Percentiles rank a stretch among this genome's conserved stretches.
These are phyloP conservation scores for Cicer judaicum DNA, from an alignment of 306 rosid genomes.

Conservation along the genomic window DNA sequence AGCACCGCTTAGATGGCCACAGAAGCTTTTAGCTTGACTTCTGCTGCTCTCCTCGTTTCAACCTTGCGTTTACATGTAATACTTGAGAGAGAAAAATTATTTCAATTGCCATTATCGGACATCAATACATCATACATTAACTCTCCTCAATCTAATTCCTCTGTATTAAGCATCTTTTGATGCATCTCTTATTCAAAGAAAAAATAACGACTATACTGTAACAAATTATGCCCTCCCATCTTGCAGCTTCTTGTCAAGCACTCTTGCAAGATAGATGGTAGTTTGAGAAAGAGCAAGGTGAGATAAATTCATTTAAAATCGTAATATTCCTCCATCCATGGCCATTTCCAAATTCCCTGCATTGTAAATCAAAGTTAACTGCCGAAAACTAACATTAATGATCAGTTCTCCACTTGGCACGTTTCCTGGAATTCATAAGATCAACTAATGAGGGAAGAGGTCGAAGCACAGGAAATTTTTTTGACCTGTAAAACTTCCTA, in stretches of 20 bases:
- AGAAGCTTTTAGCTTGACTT: conserved; percentile 16
- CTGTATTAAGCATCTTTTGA: conserved; percentile 27
- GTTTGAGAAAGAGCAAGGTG: conserved; percentile 11
- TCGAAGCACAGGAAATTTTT: conserved; percentile 72
- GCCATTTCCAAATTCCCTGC: not conserved
- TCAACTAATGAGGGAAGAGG: conserved; percentile 77
- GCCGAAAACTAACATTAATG: conserved; percentile 11
- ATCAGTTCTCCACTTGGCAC: conserved; percentile 58
- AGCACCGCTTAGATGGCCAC: conserved; percentile 10
- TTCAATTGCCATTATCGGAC: conserved; percentile 26
- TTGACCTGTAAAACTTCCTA: conserved; percentile 68
- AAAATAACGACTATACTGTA: conserved; percentile 1
- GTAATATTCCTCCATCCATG: conserved; percentile 19
- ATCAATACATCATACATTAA: not conserved
- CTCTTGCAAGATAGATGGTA: conserved; percentile 12
- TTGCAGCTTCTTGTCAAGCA: conserved; percentile 26
- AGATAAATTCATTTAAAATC: conserved; percentile 33
- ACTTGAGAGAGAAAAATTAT: not conserved
- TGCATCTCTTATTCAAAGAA: conserved; percentile 42
- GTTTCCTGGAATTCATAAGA: conserved; percentile 64
- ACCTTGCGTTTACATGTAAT: not conserved
- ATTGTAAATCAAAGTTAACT: conserved; percentile 14
- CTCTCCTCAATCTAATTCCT: conserved; percentile 29
- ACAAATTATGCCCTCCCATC: conserved; percentile 31
- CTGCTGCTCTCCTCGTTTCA: conserved; percentile 33